Evolutionary conservation across 768 basidiomycete genomes (phyloP), one percentile per base, ranked within the genome.

Genomic region (Naganishia friedmannii): DNA sequence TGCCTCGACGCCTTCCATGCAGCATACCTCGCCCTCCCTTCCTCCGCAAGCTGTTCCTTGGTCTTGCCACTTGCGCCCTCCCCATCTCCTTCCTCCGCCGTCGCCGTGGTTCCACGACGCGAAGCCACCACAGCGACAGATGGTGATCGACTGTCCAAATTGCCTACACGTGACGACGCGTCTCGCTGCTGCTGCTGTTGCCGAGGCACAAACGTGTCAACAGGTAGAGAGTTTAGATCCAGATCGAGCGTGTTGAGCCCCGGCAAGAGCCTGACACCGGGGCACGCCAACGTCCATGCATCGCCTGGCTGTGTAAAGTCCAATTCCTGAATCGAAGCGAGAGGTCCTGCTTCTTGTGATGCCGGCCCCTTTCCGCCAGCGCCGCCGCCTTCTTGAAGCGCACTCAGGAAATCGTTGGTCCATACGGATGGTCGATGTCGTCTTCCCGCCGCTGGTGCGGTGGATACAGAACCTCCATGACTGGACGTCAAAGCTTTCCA

Each of bases 1-100:
- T 69, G 56, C 31, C 57, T 53, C 29, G 31, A 48, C 57, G 42
- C 51, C 39, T 34, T 29, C 68, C 68, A 69, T 57, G 68, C 68
- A 23, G 42, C 56, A 34, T 32, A 69, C 29, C 68, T 34, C 39
- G 55, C 68, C 57, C 68, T 58, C 8, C 68, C 68, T 39, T 69
- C 57, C 46, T 58, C 45, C 5, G 68, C 68, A 29, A 69, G 46
- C 28, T 69, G 28, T 45, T 69, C 53, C 53, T 39, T 56, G 3
- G 67, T 68, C 67, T 46, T 68, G 3, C 60, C 60, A 37, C 60
- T 63, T 13, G 60, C 60, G 13, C 55, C 67, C 12, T 23, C 51
- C 51, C 53, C 21, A 37, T 54, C 51, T 6, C 15, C 28, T 28
- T 34, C 29, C 23, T 13, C 53, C 42, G 9, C 34, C 2, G 23